Evolutionary conservation across 2,329 filamentous ascomycete species (phyloP), one percentile per base, ranked within the genome.

Genomic region (Beauveria scarabaeidicola): DNA sequence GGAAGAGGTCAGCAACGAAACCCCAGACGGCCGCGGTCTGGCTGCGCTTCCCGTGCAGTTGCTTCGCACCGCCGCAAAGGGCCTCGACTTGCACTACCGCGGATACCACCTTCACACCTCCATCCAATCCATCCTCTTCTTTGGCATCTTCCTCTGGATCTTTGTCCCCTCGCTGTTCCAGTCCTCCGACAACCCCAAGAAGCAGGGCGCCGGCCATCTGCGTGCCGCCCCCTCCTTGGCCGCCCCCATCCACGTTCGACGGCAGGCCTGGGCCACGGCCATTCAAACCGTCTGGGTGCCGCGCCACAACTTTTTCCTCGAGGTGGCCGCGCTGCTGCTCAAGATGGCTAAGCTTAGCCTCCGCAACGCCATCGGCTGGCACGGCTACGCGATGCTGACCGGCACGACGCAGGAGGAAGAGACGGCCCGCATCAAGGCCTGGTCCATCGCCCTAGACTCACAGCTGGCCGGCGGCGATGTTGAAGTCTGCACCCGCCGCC

Each of bases 251-350:
- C 85, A 94, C 65, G 88, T 96, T 50, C 87, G 91, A 54, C 86
- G 88, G 62, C 89, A 91, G 70, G 92, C 92, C 36, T 97, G 93
- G 92, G 85, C 95, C 60, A 97, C 92, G 3, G 90, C 92, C 8
- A 87, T 96, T 61, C 92, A 96, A 73, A 93, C 89, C 4, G 90
- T 96, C 25, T 95, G 91, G 83, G 89, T 97, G 15, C 93, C 93
- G 11, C 84, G 87, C 21, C 90, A 96, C 71, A 90, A 88, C 65
- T 92, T 96, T 70, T 81, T 93, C 65, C 83, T 95, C 3, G 93
- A 96, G 72, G 88, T 90, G 59, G 85, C 89, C 17, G 92, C 91
- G 3, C 80, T 97, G 25, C 79, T 86, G 7, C 77, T 91, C 46
- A 94, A 96, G 77, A 90, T 87, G 58, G 73, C 89, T 59, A 96